Base-by-base conservation (phyloP, 495 filamentous ascomycete species). In the Daldinia bambusicola region DNA sequence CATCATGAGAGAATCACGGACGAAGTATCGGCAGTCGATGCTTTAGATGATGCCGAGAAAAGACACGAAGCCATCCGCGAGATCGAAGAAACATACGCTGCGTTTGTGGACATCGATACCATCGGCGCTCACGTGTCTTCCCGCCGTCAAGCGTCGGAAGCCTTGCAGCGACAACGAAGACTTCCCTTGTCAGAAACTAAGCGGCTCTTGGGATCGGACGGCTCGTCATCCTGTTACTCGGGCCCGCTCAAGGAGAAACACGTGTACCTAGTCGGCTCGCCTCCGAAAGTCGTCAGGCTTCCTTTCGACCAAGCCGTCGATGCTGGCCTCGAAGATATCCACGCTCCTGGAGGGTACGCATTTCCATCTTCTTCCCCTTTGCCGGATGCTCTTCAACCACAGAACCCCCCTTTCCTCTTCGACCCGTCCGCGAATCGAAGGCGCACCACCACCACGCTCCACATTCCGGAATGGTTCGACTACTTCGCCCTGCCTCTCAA, bases 381-480 rank as follows among this genome's bases (percentile, higher is more conserved):
- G 16, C 57, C 55, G 2, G 40, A 2, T 14, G 20, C 31, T 37
- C n/a, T 37, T 18, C 45, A 56, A n/a, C 5, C 16, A n/a, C 14
- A 4, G 26, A 1, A 26, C 1, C 26, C 55, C 26, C 53, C 48
- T 1, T 64, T 48, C 32, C 40, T 36, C 7, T 30, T 48, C 26
- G 31, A 26, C 10, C 32, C 56, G 16, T 0, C 37, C 20, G 18
- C 52, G 3, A n/a, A 20, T 16, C 14, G 30, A 31, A 20, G 40
- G 8, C 34, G 34, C 30, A 36, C 52, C 8, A 9, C 26, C 26
- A 26, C 26, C 26, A n/a, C n/a, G n/a, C 26, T 30, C 2, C 32
- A 48, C 22, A 59, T 81, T 2, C 79, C 80, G 0, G 67, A 68
- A 0, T 82, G 80, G 80, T 82, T 82, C 41, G 37, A 30, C 0